phyloP scores from a whole-genome alignment of 2,329 filamentous ascomycete species.

The Nothophoma quercina region DNA sequence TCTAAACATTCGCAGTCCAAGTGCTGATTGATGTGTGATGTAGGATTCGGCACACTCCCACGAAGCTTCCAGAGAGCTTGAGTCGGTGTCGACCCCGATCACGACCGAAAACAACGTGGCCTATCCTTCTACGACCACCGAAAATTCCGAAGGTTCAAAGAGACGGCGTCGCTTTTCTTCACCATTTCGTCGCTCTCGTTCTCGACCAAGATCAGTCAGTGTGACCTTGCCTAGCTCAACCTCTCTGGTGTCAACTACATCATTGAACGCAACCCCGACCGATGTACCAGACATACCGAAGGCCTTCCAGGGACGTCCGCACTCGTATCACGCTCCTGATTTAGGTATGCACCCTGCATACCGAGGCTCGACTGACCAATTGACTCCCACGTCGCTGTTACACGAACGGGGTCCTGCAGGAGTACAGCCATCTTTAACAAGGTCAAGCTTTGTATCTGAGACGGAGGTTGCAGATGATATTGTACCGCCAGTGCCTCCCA shows the following conservation, averaged over 20 bases:
- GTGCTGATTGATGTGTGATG: constrained; percentile 50
- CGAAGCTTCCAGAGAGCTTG: constrained; percentile 43
- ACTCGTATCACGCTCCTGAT: constrained; percentile 44
- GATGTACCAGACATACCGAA: constrained; percentile 13
- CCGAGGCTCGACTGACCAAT: constrained; percentile 21
- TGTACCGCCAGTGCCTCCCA: constrained; percentile 40
- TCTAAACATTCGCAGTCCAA: constrained; percentile 20
- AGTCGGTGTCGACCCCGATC: constrained; percentile 25
- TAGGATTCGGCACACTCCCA: constrained; percentile 43
- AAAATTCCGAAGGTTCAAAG: constrained; percentile 30
- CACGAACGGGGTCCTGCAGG: constrained; percentile 19
- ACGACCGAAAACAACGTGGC: constrained; percentile 15
- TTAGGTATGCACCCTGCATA: constrained; percentile 31
- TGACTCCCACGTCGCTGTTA: constrained; percentile 2
- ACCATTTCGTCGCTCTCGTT: constrained; percentile 43
- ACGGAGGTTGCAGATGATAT: constrained; percentile 25
- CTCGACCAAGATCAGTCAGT: constrained; percentile 39
- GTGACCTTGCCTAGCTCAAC: constrained; percentile 35
- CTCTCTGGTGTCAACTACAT: constrained; percentile 4
- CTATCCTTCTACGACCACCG: constrained; percentile 17
- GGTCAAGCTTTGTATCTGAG: constrained; percentile 22
- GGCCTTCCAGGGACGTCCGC: constrained; percentile 22
- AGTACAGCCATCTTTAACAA: constrained; percentile 41
- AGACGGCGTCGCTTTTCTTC: constrained; percentile 44
- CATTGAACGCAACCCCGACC: constrained; percentile 14